phyloP scores from a whole-genome alignment of 768 basidiomycete species.

The Suillus decipiens region DNA sequence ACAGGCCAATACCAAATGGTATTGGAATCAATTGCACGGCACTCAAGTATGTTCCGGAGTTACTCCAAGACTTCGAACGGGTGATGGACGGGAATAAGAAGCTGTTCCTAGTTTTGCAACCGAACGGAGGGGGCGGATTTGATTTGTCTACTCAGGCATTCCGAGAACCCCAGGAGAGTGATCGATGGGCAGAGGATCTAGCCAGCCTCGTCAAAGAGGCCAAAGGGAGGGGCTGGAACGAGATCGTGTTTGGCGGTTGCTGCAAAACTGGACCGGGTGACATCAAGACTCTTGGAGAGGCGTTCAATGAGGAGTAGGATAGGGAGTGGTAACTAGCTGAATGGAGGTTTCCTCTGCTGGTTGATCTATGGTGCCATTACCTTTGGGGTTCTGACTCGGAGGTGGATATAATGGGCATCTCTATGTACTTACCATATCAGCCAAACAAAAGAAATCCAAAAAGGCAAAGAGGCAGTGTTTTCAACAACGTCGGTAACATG shows the following conservation, averaged over 20 bases:
- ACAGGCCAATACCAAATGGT: conserved; percentile 44
- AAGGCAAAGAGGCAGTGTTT: neutral
- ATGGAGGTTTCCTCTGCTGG: neutral
- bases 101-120: conserved; percentile 68
- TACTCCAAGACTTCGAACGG: conserved; percentile 41
- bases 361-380: neutral
- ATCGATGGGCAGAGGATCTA: conserved; percentile 40
- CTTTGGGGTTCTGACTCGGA: neutral
- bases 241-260: conserved; percentile 68
- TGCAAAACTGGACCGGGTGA: conserved; percentile 61
- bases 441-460: neutral
- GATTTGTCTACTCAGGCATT: conserved; percentile 49
- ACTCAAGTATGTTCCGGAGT: conserved; percentile 40
- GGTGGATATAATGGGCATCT: neutral
- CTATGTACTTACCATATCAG: conserved; percentile 1
- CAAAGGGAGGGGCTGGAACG: conserved; percentile 40
- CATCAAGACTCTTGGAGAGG: conserved; percentile 34
- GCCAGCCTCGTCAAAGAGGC: conserved; percentile 24
- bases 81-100: conserved; percentile 18
- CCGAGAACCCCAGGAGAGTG: conserved; percentile 21
- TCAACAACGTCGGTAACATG: neutral
- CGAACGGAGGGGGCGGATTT: conserved; percentile 66
- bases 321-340: neutral
- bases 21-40: conserved; percentile 79
- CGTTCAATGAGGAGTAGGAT: neutral